phyloP scores from a whole-genome alignment of 2,329 filamentous ascomycete species.

The Ophiostoma novo-ulmi region DNA sequence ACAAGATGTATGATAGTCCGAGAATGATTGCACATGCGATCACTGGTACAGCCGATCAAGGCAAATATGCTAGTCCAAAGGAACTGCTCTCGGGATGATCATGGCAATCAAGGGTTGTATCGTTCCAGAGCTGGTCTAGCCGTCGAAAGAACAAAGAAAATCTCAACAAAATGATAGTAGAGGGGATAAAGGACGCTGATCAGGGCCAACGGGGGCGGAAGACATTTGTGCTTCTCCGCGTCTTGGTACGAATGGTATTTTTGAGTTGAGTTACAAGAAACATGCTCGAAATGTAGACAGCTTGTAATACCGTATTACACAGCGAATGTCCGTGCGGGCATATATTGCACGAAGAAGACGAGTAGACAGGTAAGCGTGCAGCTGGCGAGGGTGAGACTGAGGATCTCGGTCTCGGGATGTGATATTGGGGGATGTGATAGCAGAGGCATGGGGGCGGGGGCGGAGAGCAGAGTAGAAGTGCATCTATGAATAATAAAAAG shows the following conservation, averaged over 20 bases:
- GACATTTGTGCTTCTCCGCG: not conserved
- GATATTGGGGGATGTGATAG: not conserved
- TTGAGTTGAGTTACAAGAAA: not conserved
- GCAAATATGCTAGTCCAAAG: not conserved
- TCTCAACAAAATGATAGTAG: not conserved
- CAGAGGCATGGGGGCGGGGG: not conserved
- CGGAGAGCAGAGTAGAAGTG: not conserved
- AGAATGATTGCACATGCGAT: too few relatives aligned
- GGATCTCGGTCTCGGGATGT: not conserved
- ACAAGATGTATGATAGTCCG: not conserved
- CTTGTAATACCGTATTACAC: not conserved
- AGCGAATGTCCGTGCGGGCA: slow-evolving; percentile 3
- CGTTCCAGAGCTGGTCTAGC: not conserved
- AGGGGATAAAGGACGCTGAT: not conserved
- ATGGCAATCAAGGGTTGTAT: not conserved
- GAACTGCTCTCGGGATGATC: not conserved
- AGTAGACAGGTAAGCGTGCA: not conserved
- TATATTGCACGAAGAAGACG: not conserved
- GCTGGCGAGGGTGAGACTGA: not conserved
- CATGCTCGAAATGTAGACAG: not conserved
- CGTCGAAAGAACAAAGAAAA: not conserved
- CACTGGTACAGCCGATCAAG: not conserved
- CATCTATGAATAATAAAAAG: not conserved
- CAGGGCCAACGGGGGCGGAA: not conserved
- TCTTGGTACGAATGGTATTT: too few relatives aligned